Base-by-base conservation (phyloP, 495 filamentous ascomycete species). In the Penicillium robsamsonii region DNA sequence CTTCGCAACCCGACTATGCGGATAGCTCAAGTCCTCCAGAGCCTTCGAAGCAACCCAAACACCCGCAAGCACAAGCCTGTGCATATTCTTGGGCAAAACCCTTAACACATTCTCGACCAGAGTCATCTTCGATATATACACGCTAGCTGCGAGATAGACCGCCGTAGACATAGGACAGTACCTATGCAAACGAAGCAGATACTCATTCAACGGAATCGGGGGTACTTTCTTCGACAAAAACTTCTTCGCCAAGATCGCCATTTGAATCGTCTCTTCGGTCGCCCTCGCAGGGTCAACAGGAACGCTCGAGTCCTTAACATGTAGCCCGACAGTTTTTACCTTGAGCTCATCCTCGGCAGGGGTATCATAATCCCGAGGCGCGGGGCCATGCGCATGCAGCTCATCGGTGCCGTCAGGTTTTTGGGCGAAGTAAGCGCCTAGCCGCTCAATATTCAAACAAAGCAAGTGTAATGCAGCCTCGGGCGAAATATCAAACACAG, bases 121-220 rank as follows among this genome's bases (percentile, higher is more conserved):
- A 1, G 85, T 87, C 40, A 97, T 81, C 47, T 84, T 81, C 63
- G 91, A 87, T 50, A 96, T 91, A 69, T 97, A 97, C n/a, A 87
- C 73, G 44, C 90, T 90, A 2, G 94, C 86, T 2, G 94, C 91
- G n/a, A 98, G 84, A 62, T 94, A 96, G 31, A 97, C 95, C 15
- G 85, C 92, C 3, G 94, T 93, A n/a, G 91, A 95, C 84, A 97
- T 88, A 20, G 95, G 93, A 60, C 94, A 98, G 69, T 86, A 97
- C 37, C 78, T 80, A 68, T 97, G 93, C 46, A 97, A 83, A 43
- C 94, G 89, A 58, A 84, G 72, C 18, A 97, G 79, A 69, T 98
- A 98, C 46, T 95, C 88, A 61, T 87, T 84, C 44, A 97, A 75
- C 10, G 87, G 75, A 50, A 97, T 90, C 2, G 84, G 81, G 10